Conservation (phyloP, 2,329 filamentous ascomycete species). For the Lizonia empirigonia region DNA sequence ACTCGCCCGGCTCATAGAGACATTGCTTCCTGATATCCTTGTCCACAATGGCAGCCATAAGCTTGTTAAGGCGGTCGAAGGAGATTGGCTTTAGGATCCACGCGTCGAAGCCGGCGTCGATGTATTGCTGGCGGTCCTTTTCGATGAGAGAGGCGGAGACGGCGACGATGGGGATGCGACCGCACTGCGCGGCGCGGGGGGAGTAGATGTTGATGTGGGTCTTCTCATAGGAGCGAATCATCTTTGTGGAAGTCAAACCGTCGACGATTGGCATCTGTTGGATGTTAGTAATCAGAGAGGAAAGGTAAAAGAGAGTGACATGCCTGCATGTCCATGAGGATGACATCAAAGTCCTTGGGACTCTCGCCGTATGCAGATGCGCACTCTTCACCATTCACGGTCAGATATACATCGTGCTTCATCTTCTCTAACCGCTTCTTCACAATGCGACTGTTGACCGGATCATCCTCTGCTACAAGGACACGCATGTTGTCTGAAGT, state of each 20-base stretch:
- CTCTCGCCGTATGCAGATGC: slow-evolving; percentile 70
- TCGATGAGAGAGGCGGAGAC: slow-evolving; percentile 84
- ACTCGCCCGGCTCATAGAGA: slow-evolving; percentile 72
- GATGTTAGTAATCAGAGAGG: slow-evolving; percentile 5
- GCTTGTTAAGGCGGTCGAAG: slow-evolving; percentile 72
- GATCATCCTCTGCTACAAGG: slow-evolving; percentile 85
- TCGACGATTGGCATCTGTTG: slow-evolving; percentile 89
- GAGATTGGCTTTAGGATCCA: slow-evolving; percentile 92
- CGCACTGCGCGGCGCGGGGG: slow-evolving; percentile 62
- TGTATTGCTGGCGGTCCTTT: slow-evolving; percentile 69
- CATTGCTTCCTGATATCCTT: slow-evolving; percentile 63
- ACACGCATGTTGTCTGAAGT: slow-evolving; percentile 63
- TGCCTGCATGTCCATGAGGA: slow-evolving; percentile 94
- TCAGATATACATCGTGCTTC: slow-evolving; percentile 73
- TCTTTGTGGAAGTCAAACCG: slow-evolving; percentile 78
- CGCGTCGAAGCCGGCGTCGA: slow-evolving; percentile 81
- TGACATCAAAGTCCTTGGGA: slow-evolving; percentile 70
- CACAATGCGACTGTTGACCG: slow-evolving; percentile 82
- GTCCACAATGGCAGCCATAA: slow-evolving; percentile 73
- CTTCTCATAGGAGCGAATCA: slow-evolving; percentile 77
- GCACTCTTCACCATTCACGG: slow-evolving; percentile 85
- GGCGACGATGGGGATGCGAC: slow-evolving; percentile 79
- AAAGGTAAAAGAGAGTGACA: slow-evolving; percentile 35
- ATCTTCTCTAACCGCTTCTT: slow-evolving; percentile 78
- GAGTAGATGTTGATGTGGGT: slow-evolving; percentile 62